Base-by-base conservation (phyloP, 768 basidiomycete species). In the Pleurotus tuoliensis region DNA sequence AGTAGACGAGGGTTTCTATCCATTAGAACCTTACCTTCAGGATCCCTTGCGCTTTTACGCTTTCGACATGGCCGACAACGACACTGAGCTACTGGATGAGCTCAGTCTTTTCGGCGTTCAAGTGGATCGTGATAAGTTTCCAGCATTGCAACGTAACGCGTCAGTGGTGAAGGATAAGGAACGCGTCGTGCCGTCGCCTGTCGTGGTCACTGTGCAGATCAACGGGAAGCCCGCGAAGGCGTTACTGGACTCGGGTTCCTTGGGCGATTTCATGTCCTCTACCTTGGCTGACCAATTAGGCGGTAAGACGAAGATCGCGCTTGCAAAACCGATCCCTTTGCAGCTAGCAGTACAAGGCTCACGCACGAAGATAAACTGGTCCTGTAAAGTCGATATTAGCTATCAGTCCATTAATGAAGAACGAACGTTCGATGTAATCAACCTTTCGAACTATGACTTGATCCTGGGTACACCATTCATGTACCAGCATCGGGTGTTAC, bases 311-410 rank as follows among this genome's bases (percentile, higher is more conserved):
- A 56, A 53, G 1, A 56, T 59, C 0, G 57, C 61, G 13, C 59
- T 79, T 0, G 65, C 48, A 0, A 65, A 67, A 25, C 76, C 72
- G 2, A 18, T 79, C 3, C 55, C 66, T 0, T 46, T 79, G 0
- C 72, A 76, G 11, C 60, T 82, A 0, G 78, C 77, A 0, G 71
- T 75, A 0, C 70, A 74, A 30, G 80, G 77, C 0, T 80, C 77
- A 0, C 47, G 69, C 0, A 67, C 74, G 0, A 71, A 71, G 53
- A 63, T 80, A 0, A 77, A 73, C 51, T 64, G 30, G 20, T 47
- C 63, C 0, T 59, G 67, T 0, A 55, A 30, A 3, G 72, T 61
- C 0, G 7, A 62, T 5, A 39, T 79, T 5, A 38, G 61, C 7
- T 79, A 77, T 59, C 72, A 77, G 57, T 24, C 44, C 0, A 71